These are phyloP conservation scores for Tillandsia leiboldiana DNA, from an alignment of 176 grass and related monocot genomes.

Conservation along the genomic window DNA sequence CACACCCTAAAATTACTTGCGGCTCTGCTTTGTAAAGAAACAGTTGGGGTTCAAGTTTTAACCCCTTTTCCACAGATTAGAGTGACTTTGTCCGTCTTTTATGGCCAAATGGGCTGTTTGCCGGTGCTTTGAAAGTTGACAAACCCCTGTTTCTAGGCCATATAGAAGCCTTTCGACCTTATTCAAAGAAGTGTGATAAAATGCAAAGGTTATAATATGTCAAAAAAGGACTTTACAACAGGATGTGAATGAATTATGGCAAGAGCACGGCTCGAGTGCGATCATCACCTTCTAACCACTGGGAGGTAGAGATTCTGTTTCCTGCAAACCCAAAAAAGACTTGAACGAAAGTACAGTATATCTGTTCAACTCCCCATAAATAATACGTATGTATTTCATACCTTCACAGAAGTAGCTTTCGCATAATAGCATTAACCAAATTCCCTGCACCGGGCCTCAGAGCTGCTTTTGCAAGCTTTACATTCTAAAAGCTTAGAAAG, in stretches of 20 bases:
- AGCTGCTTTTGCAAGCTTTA: conserved; percentile 80
- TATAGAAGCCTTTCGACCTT: neutral
- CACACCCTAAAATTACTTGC: too few species aligned
- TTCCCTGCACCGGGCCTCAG: conserved; percentile 89
- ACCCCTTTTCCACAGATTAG: too few species aligned
- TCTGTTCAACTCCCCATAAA: neutral
- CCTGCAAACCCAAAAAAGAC: conserved; percentile 39
- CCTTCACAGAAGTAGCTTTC: conserved; percentile 69
- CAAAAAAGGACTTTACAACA: conserved; percentile 46
- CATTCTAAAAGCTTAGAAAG: conserved; percentile 58
- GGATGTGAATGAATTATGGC: conserved; percentile 93
- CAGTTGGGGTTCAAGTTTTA: too few species aligned
- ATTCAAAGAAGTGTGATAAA: neutral
- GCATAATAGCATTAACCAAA: conserved; percentile 83
- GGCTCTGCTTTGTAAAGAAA: too few species aligned
- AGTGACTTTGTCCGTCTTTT: too few species aligned
- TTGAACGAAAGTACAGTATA: neutral
- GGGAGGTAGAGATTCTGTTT: conserved; percentile 77
- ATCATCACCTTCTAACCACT: conserved; percentile 80
- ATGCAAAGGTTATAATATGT: conserved; percentile 5
- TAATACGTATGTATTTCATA: conserved; percentile 31
- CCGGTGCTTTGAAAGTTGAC: neutral
- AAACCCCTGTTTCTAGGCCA: neutral
- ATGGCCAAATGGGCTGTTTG: too few species aligned
- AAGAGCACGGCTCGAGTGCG: conserved; percentile 75